phyloP scores from a whole-genome alignment of 2,329 filamentous ascomycete genomes.

The Epichloe sylvatica region DNA sequence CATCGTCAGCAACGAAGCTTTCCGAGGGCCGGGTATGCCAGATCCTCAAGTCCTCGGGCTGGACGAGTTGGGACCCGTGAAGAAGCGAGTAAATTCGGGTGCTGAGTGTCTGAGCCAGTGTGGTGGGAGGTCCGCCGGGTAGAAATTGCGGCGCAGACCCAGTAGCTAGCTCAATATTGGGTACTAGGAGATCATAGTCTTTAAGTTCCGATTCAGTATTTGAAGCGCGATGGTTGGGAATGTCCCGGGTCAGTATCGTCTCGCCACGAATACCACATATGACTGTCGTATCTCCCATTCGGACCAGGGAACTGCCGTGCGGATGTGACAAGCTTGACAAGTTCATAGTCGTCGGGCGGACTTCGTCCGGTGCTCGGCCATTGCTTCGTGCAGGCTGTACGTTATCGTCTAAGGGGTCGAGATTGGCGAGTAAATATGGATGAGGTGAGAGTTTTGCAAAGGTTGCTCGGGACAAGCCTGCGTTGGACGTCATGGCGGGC shows the following conservation, averaged over 20 bases:
- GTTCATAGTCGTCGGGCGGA: constrained; percentile 63
- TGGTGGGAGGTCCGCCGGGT: constrained; percentile 67
- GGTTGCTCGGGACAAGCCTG: constrained; percentile 45
- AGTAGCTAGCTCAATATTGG: constrained; percentile 85
- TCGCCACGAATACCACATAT: constrained; percentile 87
- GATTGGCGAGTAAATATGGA: constrained; percentile 79
- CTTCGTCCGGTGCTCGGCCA: constrained; percentile 56
- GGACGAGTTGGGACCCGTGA: constrained; percentile 54
- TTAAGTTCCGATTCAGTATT: constrained; percentile 33
- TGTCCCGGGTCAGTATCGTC: constrained; percentile 60
- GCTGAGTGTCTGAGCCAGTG: constrained; percentile 71
- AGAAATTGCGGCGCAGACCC: constrained; percentile 78
- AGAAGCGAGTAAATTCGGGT: constrained; percentile 66
- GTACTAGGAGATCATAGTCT: constrained; percentile 65
- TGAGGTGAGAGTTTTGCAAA: constrained; percentile 85
- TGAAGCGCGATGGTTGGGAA: constrained; percentile 48
- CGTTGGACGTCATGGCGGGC: constrained; percentile 17
- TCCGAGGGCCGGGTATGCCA: constrained; percentile 43
- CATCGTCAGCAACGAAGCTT: constrained; percentile 32
- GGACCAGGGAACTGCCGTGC: constrained; percentile 78
- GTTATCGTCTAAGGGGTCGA: constrained; percentile 44
- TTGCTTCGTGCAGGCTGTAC: constrained; percentile 56
- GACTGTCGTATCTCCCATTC: constrained; percentile 81
- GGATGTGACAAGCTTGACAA: constrained; percentile 75
- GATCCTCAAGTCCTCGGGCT: constrained; percentile 57